Evolutionary conservation across 768 basidiomycete species (phyloP), one percentile per base, ranked within the genome.

Genomic region (Galerina sulciceps): DNA sequence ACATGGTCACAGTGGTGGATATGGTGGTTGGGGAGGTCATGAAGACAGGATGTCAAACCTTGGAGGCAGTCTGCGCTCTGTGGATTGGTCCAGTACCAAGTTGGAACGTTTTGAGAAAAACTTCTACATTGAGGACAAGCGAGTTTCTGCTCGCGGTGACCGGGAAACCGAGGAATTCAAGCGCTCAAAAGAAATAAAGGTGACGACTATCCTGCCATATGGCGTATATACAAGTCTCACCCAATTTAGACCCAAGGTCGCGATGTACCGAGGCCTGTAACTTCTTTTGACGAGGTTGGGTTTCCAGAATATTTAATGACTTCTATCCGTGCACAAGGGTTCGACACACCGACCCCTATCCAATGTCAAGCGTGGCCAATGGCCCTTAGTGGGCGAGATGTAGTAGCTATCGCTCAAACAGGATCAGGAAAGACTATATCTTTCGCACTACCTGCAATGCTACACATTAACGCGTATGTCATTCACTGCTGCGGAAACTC

Each of bases 281-380:
- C 88, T 50, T 83, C 86, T 40, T 99, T 99, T 71, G 95, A 98
- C 54, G 96, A 99, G 77, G 87, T 87, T 67, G 95, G 91, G 48
- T 98, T 99, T 77, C 97, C 97, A 10, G 94, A 96, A 66, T 99
- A 99, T 75, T 85, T 99, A 60, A 88, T 98, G 88, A 77, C 85
- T 52, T 93, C 96, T 50, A 96, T 99, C 73, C 89, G 85, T 59
- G 92, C 93, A 10, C 94, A 97, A 77, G 97, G 97, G 34, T 99
- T 99, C 78, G 74, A 86, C 26, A 72, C 83, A 1, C 97, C 97
- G 0, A 95, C 96, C 6, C 89, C 97, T 48, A 99, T 99, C 69
- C 97, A 99, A 71, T 97, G 96, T 70, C 97, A 99, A 73, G 91
- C 96, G 15, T 99, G 97, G 97, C 97, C 97, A 0, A 99, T 99